These are phyloP conservation scores for Tylopilus felleus DNA, from an alignment of 768 basidiomycete species.

Conservation along the genomic window DNA sequence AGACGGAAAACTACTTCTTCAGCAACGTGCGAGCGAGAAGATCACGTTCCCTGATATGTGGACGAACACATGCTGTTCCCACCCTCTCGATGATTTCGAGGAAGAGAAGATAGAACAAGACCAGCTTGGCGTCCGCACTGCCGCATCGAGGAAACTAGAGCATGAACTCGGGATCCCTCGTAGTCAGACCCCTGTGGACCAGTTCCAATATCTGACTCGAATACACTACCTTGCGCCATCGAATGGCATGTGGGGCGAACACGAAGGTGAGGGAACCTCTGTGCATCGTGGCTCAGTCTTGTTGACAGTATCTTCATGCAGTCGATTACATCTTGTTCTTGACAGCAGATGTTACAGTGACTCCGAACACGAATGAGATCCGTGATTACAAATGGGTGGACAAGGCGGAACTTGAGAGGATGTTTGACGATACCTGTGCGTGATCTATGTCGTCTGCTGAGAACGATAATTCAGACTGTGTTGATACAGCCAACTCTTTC, in stretches of 20 bases:
- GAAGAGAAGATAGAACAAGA: constrained; percentile 72
- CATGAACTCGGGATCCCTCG: constrained; percentile 94
- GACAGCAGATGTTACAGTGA: constrained; percentile 81
- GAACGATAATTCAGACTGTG: not conserved
- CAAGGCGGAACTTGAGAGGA: constrained; percentile 82
- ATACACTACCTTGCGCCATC: constrained; percentile 98
- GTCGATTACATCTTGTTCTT: constrained; percentile 98
- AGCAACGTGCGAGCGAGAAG: constrained; percentile 96
- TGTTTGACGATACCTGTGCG: constrained; percentile 82
- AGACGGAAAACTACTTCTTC: constrained; percentile 89
- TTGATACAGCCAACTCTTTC: constrained; percentile 68
- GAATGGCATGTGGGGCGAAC: constrained; percentile 93
- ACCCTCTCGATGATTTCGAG: constrained; percentile 91
- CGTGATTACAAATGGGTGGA: constrained; percentile 87
- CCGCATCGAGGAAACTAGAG: constrained; percentile 93
- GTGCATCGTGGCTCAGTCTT: not conserved
- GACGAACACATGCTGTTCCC: constrained; percentile 99
- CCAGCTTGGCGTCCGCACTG: constrained; percentile 80
- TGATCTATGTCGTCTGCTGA: constrained; percentile 2
- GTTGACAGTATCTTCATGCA: constrained; percentile 34
- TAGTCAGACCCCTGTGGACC: constrained; percentile 70
- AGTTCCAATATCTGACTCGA: constrained; percentile 91
- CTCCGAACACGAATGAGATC: constrained; percentile 87
- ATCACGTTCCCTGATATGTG: constrained; percentile 99
- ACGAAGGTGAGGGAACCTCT: constrained; percentile 66